Evolutionary conservation across 1,139 yeast genomes (phyloP).

Genomic region (Blastobotrys raffinosifermentans): DNA sequence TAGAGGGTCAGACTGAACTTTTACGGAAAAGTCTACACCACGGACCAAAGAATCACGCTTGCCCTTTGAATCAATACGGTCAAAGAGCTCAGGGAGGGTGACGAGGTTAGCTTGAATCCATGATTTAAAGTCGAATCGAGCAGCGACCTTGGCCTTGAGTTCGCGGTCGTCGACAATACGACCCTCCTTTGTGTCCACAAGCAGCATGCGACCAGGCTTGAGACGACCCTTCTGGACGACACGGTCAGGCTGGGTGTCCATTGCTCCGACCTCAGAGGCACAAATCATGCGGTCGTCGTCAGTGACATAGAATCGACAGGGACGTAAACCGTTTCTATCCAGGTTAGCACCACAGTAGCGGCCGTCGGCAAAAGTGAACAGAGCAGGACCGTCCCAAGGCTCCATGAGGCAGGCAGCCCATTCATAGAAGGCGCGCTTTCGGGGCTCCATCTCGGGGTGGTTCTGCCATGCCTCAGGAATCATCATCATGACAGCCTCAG

Average conservation of each 20-base stretch:
- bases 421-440: slow-evolving; percentile 90
- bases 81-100: slow-evolving; percentile 66
- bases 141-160: slow-evolving; percentile 74
- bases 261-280: slow-evolving; percentile 97
- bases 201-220: slow-evolving; percentile 93
- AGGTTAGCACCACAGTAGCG: slow-evolving; percentile 97
- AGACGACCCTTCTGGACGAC: slow-evolving; percentile 88
- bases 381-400: slow-evolving; percentile 99
- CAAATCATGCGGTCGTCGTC: slow-evolving; percentile 94
- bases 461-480: slow-evolving; percentile 99
- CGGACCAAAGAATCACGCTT: slow-evolving; percentile 23
- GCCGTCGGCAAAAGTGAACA: slow-evolving; percentile 95
- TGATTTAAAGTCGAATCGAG: slow-evolving; percentile 83
- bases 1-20: slow-evolving; percentile 74
- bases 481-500: slow-evolving; percentile 95
- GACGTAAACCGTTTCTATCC: slow-evolving; percentile 96
- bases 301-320: slow-evolving; percentile 94
- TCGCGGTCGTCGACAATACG: slow-evolving; percentile 89
- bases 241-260: slow-evolving; percentile 77
- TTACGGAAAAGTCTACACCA: slow-evolving; percentile 11
- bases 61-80: slow-evolving; percentile 50
- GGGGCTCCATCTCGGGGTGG: slow-evolving; percentile 78
- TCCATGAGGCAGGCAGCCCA: slow-evolving; percentile 99
- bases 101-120: slow-evolving; percentile 88
- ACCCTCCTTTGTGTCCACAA: slow-evolving; percentile 91